Base-by-base conservation (phyloP, 148 eudicot genomes). In the Rhododendron henanense region DNA sequence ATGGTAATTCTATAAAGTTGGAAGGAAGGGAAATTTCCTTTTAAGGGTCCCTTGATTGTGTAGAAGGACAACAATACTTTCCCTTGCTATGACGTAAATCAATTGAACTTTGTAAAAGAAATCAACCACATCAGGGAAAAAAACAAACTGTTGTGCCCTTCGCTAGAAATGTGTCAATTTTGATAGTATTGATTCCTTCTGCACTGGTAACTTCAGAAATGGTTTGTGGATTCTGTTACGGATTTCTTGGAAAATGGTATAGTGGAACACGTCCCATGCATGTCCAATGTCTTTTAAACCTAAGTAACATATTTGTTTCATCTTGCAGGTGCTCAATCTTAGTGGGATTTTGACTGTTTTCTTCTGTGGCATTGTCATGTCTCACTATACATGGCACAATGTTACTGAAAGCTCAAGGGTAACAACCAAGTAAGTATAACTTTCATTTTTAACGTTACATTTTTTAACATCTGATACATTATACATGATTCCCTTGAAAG, bases 311-410 rank as follows among this genome's bases (percentile, higher is more conserved):
- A 35, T 79, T 33, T 65, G 31, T 84, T 78, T 83, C 51, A 35
- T 78, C 80, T 87, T 89, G 94, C 95, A 94, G 98, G 89, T 94
- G 75, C 88, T 93, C 78, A 84, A 84, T 90, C 91, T 94, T 41
- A 94, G 97, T 81, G 97, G 93, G 57, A 94, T 94, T 79, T 90
- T 94, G 87, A 94, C 97, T n/a, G 92, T 93, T 41, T 93, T 93
- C 93, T 93, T 93, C 63, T 92, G 94, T 85, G 95, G 95, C 75
- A 88, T 93, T 89, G 89, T 93, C 84, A 94, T 94, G 97, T 94
- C 97, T 45, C 97, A 94, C 86, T 94, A 94, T 83, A 94, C 97
- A 87, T 94, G 97, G 97, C 95, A 94, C 85, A 94, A 94, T 80
- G 97, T 94, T 51, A 91, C 97, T 10, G 93, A 94, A 87, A 94